Evolutionary conservation across 2,329 filamentous ascomycete species (phyloP).

Genomic region (Fusarium devonianum): DNA sequence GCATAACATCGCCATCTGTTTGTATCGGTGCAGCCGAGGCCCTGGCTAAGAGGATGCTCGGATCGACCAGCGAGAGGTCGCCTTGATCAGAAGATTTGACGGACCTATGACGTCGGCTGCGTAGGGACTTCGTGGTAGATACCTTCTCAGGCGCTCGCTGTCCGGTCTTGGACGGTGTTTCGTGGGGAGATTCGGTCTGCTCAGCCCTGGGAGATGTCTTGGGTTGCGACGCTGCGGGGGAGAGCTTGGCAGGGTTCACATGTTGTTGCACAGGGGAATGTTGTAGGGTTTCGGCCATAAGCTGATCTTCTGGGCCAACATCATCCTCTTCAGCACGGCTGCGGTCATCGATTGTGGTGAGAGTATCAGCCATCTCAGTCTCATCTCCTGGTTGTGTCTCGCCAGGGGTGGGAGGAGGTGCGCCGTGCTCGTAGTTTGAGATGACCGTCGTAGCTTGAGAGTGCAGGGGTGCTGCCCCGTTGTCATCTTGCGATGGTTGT

Average conservation of each 20-base stretch:
- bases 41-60: slow-evolving; percentile 43
- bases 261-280: slow-evolving; percentile 32
- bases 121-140: slow-evolving; percentile 43
- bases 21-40: slow-evolving; percentile 21
- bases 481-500: slow-evolving; percentile 23
- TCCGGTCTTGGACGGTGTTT: slow-evolving; percentile 16
- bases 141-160: slow-evolving; percentile 35
- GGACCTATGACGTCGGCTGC: slow-evolving; percentile 41
- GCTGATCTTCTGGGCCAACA: slow-evolving; percentile 39
- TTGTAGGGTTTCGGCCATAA: slow-evolving; percentile 43
- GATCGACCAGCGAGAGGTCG: slow-evolving; percentile 38
- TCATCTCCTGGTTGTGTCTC: slow-evolving; percentile 34
- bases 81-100: slow-evolving; percentile 34
- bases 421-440: slow-evolving; percentile 13
- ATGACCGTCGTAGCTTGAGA: slow-evolving; percentile 18
- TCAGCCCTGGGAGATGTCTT: slow-evolving; percentile 15
- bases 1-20: slow-evolving; percentile 21
- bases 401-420: slow-evolving; percentile 34
- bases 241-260: slow-evolving; percentile 16
- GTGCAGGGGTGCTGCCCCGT: slow-evolving; percentile 4
- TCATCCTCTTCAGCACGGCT: slow-evolving; percentile 33
- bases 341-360: slow-evolving; percentile 11
- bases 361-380: slow-evolving; percentile 25
- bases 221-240: slow-evolving; percentile 19
- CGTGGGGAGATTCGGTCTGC: slow-evolving; percentile 14